Base-by-base conservation (phyloP, 768 basidiomycete genomes). In the Boletus rubescentipes region DNA sequence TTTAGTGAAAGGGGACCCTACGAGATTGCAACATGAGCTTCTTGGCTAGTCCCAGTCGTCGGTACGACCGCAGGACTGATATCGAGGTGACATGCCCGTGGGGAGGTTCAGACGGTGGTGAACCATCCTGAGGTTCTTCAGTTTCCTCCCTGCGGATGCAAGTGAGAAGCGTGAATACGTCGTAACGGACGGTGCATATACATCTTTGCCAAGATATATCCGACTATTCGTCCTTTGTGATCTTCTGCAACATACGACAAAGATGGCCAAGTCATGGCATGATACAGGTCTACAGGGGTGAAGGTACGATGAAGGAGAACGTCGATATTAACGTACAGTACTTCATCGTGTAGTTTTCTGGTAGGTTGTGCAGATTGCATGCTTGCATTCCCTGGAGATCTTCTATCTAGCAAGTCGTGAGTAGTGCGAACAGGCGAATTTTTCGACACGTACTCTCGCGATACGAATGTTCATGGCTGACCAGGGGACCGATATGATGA, bases 11-110 rank as follows among this genome's bases (percentile, higher is more conserved):
- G 38, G 30, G 23, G 49, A 74, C 93, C n/a, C 61, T 63, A 97
- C 94, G 95, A 45, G 92, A 91, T 35, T 92, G 86, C 18, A 92
- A 63, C 95, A 98, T 98, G 29, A 98, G 75, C 66, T 92, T 92
- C 73, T 94, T 95, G 15, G 95, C 95, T 3, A 98, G 71, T 9
- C 96, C 95, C 7, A 97, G 77, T n/a, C 95, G 81, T 40, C 95
- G 79, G 66, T 97, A 93, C 14, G 91, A 86, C 55, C 95, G 80
- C 32, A 98, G 75, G 3, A 98, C 95, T 0, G 93, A 96, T 65
- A 98, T 98, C 5, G 95, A 97, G 14, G 94, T 98, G 65, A 98
- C 91, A 64, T 98, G 95, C 0, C 95, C 95, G 59, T 94, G 89
- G 0, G 83, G 77, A 21, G 79, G 78, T 2, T 79, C 78, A 26